Percentiles rank a stretch among this genome's conserved stretches.
Evolutionary conservation across 2,329 filamentous ascomycete species (phyloP).

Genomic region (Purpureocillium takamizusanense): DNA sequence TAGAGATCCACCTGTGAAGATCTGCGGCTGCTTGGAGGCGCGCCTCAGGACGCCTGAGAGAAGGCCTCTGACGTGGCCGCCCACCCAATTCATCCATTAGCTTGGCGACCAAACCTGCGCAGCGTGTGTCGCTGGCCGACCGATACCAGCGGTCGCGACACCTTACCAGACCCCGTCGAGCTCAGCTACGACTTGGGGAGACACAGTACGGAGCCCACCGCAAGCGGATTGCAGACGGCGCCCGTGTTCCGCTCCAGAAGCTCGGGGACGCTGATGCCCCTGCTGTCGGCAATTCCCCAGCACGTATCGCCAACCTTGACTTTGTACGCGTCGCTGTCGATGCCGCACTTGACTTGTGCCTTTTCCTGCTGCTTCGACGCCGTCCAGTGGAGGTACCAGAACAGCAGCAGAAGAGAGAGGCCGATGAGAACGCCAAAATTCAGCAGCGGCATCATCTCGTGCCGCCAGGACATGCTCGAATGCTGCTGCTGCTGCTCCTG

Average conservation of each 20-base stretch:
- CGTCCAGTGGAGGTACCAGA: slow-evolving; percentile 35
- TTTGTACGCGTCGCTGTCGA: slow-evolving; percentile 23
- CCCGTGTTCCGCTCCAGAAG: slow-evolving; percentile 34
- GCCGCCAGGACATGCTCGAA: slow-evolving; percentile 33
- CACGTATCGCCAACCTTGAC: slow-evolving; percentile 41
- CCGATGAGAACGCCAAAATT: slow-evolving; percentile 48
- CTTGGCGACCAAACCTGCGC: not conserved
- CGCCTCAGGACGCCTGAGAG: too few relatives aligned
- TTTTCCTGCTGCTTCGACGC: slow-evolving; percentile 5
- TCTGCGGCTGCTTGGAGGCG: too few relatives aligned
- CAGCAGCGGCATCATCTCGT: slow-evolving; percentile 44
- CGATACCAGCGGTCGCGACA: too few relatives aligned
- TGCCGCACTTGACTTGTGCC: slow-evolving; percentile 14
- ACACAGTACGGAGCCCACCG: slow-evolving; percentile 33
- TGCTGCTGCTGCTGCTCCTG: slow-evolving; percentile 9
- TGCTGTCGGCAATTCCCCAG: slow-evolving; percentile 38
- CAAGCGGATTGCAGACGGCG: slow-evolving; percentile 37
- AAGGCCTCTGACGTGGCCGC: too few relatives aligned
- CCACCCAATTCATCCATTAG: not conserved
- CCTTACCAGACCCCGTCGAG: not conserved
- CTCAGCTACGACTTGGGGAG: slow-evolving; percentile 23
- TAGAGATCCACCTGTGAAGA: too few relatives aligned
- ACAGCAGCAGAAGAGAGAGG: slow-evolving; percentile 38
- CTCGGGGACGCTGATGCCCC: slow-evolving; percentile 33
- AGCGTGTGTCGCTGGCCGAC: too few relatives aligned